These are phyloP conservation scores for Boletus sensibilis DNA, from an alignment of 768 basidiomycete species.

Conservation along the genomic window DNA sequence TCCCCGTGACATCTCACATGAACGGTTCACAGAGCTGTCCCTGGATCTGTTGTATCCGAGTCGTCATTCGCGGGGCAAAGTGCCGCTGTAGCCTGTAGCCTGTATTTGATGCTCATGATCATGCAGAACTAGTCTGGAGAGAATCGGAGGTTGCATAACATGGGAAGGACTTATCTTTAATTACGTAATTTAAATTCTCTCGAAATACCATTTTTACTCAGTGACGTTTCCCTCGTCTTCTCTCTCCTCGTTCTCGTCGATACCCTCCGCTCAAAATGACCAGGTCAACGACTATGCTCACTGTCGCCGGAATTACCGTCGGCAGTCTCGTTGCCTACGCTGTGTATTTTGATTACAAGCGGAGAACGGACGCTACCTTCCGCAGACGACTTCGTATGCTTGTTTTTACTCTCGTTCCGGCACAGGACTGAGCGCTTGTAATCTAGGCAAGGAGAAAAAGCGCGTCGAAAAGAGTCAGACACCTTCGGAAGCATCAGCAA, in stretches of 20 bases:
- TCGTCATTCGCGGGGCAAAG: not conserved
- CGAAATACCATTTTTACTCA: conserved; percentile 5
- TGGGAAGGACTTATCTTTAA: conserved; percentile 6
- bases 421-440: not conserved
- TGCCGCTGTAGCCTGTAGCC: not conserved
- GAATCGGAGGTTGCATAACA: too few species aligned
- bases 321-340: conserved; percentile 74
- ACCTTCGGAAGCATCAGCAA: conserved; percentile 35
- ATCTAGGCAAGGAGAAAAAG: conserved; percentile 88
- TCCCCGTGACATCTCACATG: not conserved
- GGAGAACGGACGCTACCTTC: conserved; percentile 84
- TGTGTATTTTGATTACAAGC: conserved; percentile 92
- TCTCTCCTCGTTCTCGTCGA: conserved; percentile 9
- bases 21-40: not conserved
- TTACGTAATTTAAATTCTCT: conserved; percentile 24
- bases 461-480: conserved; percentile 70
- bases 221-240: conserved; percentile 12
- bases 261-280: conserved; percentile 17
- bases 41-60: not conserved
- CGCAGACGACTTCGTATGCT: conserved; percentile 82
- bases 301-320: conserved; percentile 47
- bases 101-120: not conserved
- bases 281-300: conserved; percentile 40
- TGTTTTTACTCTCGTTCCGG: not conserved
- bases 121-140: too few species aligned